Conservation (phyloP, 257 asterid genomes). For the Coffea eugenioides region DNA sequence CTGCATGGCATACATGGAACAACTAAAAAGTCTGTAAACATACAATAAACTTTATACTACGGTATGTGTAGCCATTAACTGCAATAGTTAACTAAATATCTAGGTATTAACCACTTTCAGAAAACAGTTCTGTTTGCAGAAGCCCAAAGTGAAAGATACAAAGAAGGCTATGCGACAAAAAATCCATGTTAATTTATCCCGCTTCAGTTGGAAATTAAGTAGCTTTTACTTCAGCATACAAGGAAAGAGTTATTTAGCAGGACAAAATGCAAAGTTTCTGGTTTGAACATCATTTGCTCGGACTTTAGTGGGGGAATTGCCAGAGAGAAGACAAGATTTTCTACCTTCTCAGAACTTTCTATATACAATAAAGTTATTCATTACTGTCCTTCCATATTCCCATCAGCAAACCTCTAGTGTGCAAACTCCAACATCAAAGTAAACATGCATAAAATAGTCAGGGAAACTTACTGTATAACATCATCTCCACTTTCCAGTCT, state of each 20-base stretch:
- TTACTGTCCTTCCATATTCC: neutral
- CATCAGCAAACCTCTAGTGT: neutral
- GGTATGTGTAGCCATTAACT: neutral
- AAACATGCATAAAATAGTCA: conserved; percentile 19
- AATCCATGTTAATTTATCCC: no score
- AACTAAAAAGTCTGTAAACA: neutral
- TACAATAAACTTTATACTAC: neutral
- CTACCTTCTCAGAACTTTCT: neutral
- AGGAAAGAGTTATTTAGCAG: neutral
- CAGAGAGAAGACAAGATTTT: neutral
- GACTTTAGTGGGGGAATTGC: neutral
- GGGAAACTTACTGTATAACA: conserved; percentile 59
- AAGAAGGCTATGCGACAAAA: neutral
- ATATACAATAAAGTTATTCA: neutral
- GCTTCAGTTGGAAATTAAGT: neutral
- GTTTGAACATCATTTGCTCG: neutral
- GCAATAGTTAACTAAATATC: neutral
- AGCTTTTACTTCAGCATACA: neutral
- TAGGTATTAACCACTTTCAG: neutral
- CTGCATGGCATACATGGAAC: neutral
- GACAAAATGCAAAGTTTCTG: neutral
- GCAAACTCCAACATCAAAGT: conserved; percentile 3
- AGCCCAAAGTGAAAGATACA: neutral
- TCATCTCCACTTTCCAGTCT: conserved; percentile 41
- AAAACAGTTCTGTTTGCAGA: neutral